phyloP scores from a whole-genome alignment of 1,284 basidiomycete species.

The Cryptococcus deneoformans region DNA sequence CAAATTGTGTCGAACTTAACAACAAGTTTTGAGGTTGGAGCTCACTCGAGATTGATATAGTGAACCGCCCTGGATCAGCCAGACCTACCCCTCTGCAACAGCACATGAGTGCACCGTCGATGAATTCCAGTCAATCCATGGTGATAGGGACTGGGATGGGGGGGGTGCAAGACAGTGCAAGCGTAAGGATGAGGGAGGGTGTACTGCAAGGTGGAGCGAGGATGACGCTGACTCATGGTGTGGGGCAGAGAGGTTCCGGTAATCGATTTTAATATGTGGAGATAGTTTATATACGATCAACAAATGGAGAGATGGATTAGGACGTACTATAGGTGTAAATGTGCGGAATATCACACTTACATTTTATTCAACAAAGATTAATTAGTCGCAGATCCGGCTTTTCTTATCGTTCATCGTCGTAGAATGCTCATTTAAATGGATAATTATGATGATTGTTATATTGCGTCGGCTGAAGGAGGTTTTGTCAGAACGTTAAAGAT shows the following conservation, averaged over 20 bases:
- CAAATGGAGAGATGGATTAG: too few relatives aligned
- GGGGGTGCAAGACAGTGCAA: background rate
- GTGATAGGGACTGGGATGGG: background rate
- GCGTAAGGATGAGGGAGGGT: background rate
- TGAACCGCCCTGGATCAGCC: background rate
- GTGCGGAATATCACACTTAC: too few relatives aligned
- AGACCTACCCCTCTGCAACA: background rate
- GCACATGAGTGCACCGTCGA: background rate
- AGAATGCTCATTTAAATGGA: too few relatives aligned
- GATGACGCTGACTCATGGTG: background rate
- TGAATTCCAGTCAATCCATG: background rate
- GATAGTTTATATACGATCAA: too few relatives aligned
- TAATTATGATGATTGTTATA: too few relatives aligned
- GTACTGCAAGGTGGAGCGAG: background rate
- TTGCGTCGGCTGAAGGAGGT: too few relatives aligned
- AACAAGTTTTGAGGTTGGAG: background rate
- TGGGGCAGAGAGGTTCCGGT: background rate
- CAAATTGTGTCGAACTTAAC: background rate
- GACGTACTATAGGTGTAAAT: too few relatives aligned
- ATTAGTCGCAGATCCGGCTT: too few relatives aligned
- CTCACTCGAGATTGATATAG: background rate
- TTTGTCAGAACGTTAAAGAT: too few relatives aligned
- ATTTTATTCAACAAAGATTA: too few relatives aligned
- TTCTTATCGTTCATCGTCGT: too few relatives aligned
- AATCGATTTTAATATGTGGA: background rate